A percentile compares a stretch with the other conserved stretches of the same genome.
These are phyloP conservation scores for Aspergillus kassunensis DNA, from an alignment of 495 filamentous ascomycete genomes.

Conservation along the genomic window DNA sequence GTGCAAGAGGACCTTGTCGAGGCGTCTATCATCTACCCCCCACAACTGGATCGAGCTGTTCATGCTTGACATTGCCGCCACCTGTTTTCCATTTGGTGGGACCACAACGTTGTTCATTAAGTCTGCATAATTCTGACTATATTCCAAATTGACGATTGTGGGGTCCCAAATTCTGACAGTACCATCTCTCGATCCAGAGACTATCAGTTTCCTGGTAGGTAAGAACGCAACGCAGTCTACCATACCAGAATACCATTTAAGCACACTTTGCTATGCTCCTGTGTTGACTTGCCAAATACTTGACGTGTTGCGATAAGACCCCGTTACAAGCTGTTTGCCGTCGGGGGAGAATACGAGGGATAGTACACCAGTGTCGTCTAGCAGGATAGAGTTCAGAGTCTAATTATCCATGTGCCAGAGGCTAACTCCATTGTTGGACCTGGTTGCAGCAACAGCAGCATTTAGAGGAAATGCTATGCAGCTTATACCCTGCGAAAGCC, in stretches of 20 bases:
- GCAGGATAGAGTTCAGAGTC: not conserved
- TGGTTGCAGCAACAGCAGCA: too few relatives aligned
- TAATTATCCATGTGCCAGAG: not conserved
- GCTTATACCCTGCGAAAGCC: too few relatives aligned
- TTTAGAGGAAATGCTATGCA: too few relatives aligned
- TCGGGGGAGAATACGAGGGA: not conserved
- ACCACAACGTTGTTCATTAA: too few relatives aligned
- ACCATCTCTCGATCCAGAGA: not conserved
- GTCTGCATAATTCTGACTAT: not conserved
- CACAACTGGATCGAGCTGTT: not conserved
- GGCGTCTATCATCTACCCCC: not conserved
- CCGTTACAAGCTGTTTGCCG: not conserved
- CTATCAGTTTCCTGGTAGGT: constrained; percentile 11
- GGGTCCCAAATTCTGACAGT: not conserved
- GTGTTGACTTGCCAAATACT: constrained; percentile 8
- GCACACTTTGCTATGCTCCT: constrained; percentile 6
- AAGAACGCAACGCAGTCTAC: constrained; percentile 23
- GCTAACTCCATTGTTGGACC: not conserved
- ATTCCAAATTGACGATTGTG: not conserved
- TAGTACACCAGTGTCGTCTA: not conserved
- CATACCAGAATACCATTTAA: constrained; percentile 16
- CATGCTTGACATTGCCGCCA: not conserved
- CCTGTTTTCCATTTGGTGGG: not conserved
- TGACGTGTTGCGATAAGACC: not conserved
- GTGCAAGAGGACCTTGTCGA: not conserved